A percentile compares a stretch with the other conserved stretches of the same genome.
phyloP scores from a whole-genome alignment of 73 alveolate species.

The Paramecium bursaria region DNA sequence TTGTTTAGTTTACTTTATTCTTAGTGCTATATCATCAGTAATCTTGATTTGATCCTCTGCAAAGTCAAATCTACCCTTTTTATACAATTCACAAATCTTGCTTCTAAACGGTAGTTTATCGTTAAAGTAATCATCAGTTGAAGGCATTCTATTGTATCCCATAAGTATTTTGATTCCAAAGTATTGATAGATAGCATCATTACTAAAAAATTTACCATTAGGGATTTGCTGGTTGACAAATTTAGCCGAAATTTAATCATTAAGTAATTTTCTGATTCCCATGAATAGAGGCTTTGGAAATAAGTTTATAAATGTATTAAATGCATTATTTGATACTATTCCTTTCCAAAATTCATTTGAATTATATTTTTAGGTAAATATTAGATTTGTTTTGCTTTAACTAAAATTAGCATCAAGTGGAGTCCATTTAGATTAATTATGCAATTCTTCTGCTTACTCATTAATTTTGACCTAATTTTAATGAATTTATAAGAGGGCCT shows the following conservation, averaged over 20 bases:
- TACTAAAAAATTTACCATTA: not conserved
- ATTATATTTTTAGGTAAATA: not conserved
- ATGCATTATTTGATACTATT: slow-evolving; percentile 28
- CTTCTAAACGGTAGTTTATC: slow-evolving; percentile 42
- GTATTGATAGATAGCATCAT: slow-evolving; percentile 16
- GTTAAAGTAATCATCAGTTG: slow-evolving; percentile 41
- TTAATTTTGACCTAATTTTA: too few relatives aligned
- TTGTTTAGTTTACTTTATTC: not conserved
- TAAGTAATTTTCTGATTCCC: not conserved
- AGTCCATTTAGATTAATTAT: slow-evolving; percentile 9
- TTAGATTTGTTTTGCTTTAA: not conserved
- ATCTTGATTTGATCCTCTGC: not conserved
- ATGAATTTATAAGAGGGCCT: too few relatives aligned
- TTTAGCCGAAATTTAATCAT: slow-evolving; percentile 14
- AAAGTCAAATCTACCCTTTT: slow-evolving; percentile 33
- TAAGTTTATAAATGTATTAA: not conserved
- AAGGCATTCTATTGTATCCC: slow-evolving; percentile 58
- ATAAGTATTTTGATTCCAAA: slow-evolving; percentile 24
- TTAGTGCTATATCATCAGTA: not conserved
- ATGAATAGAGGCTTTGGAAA: not conserved
- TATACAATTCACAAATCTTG: slow-evolving; percentile 31
- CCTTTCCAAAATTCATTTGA: slow-evolving; percentile 47
- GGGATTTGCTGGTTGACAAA: not conserved
- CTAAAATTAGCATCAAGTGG: not conserved
- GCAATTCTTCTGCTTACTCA: not conserved